phyloP scores from a whole-genome alignment of 2,329 filamentous ascomycete species.

The Fusarium circinatum region DNA sequence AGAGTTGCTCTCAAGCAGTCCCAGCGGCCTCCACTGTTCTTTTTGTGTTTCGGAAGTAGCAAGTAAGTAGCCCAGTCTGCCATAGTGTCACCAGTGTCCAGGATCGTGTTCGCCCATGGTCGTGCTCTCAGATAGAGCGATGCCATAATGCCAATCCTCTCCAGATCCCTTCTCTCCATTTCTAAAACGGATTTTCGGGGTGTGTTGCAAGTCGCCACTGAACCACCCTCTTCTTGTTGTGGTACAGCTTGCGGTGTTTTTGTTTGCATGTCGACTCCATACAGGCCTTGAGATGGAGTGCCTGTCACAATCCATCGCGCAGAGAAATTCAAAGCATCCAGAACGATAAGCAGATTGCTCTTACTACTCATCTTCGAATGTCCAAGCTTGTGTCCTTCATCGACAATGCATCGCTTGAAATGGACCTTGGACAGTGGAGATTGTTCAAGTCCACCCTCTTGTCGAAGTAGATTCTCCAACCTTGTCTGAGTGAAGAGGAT shows the following conservation, averaged over 20 bases:
- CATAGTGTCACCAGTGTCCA: slow-evolving; percentile 63
- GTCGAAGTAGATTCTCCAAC: slow-evolving; percentile 70
- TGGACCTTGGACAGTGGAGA: slow-evolving; percentile 77
- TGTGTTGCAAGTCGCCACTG: background rate
- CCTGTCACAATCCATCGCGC: slow-evolving; percentile 91
- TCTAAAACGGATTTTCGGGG: slow-evolving; percentile 51
- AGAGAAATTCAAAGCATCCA: slow-evolving; percentile 69
- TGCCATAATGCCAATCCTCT: slow-evolving; percentile 73
- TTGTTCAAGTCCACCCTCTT: slow-evolving; percentile 47
- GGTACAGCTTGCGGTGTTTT: background rate
- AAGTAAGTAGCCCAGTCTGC: slow-evolving; percentile 81
- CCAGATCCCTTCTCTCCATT: slow-evolving; percentile 71
- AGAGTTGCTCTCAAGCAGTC: slow-evolving; percentile 75
- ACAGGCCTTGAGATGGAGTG: slow-evolving; percentile 85
- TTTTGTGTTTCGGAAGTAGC: slow-evolving; percentile 64
- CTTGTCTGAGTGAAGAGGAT: slow-evolving; percentile 79
- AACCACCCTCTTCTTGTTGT: background rate
- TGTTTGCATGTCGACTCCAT: slow-evolving; percentile 64
- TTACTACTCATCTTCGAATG: slow-evolving; percentile 66
- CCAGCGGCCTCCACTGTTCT: slow-evolving; percentile 64
- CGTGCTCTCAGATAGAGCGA: slow-evolving; percentile 78
- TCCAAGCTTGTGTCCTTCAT: slow-evolving; percentile 89
- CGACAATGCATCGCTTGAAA: slow-evolving; percentile 89
- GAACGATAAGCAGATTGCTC: slow-evolving; percentile 64
- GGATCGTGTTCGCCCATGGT: slow-evolving; percentile 77